Evolutionary conservation across 306 rosid genomes (phyloP).

Genomic region (Vigna mungo): DNA sequence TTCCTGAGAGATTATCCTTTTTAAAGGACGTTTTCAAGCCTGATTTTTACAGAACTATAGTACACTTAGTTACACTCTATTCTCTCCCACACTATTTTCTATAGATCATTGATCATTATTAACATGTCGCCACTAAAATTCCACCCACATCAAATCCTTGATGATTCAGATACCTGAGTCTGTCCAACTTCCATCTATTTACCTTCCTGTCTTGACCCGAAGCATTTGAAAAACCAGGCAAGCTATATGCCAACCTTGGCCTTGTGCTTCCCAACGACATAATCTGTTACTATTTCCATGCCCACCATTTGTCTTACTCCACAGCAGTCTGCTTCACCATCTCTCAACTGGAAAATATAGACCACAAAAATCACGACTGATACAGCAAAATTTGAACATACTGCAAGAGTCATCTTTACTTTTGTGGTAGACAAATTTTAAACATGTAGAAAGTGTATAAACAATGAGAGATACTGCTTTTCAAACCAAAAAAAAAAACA

Average conservation of each 20-base stretch:
- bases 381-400: conserved; percentile 9
- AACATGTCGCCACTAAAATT: conserved; percentile 21
- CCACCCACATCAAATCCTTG: conserved; percentile 34
- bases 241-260: conserved; percentile 43
- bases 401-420: background rate
- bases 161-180: conserved; percentile 33
- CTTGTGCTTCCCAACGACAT: conserved; percentile 34
- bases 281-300: conserved; percentile 9
- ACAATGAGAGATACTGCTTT: conserved; percentile 3
- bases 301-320: conserved; percentile 37
- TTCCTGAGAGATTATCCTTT: conserved; percentile 17
- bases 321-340: conserved; percentile 47
- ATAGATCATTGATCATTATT: conserved; percentile 23
- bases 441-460: conserved; percentile 16
- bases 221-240: conserved; percentile 38
- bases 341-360: conserved; percentile 50
- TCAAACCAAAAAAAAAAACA: background rate
- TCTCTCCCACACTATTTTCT: conserved; percentile 36
- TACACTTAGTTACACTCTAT: conserved; percentile 45
- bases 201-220: conserved; percentile 18
- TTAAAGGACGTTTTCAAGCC: conserved; percentile 34
- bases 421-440: background rate
- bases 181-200: conserved; percentile 35
- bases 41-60: conserved; percentile 54
- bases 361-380: conserved; percentile 37